phyloP scores from a whole-genome alignment of 2,329 filamentous ascomycete genomes.

The Pezizomycotina sp. region DNA sequence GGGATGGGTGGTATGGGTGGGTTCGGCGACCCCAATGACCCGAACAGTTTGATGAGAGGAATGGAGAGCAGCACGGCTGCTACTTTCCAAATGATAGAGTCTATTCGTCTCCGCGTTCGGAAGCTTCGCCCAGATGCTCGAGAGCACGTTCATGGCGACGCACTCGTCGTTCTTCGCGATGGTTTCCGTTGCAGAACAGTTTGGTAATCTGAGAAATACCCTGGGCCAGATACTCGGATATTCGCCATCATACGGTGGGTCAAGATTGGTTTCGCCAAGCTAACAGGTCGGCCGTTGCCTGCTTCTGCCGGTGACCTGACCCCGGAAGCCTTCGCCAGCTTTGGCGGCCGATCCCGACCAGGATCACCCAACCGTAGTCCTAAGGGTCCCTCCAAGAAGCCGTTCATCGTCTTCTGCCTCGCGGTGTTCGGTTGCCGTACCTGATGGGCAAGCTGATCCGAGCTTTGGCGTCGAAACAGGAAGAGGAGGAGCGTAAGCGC shows the following conservation, averaged over 20 bases:
- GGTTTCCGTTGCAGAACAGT: conserved; percentile 95
- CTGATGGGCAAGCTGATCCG: conserved; percentile 93
- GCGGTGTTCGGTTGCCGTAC: conserved; percentile 93
- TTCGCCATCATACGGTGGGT: conserved; percentile 94
- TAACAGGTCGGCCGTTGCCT: conserved; percentile 79
- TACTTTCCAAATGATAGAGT: conserved; percentile 96
- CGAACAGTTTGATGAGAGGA: conserved; percentile 83
- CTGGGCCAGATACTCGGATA: conserved; percentile 88
- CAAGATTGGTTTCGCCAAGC: conserved; percentile 72
- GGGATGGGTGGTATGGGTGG: conserved; percentile 33
- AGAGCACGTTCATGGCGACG: conserved; percentile 99
- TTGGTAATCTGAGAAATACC: conserved; percentile 81
- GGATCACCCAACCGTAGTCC: conserved; percentile 47
- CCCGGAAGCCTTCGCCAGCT: conserved; percentile 76
- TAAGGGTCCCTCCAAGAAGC: conserved; percentile 74
- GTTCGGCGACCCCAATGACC: conserved; percentile 60
- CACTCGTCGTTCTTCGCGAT: conserved; percentile 98
- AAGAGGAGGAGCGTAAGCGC: conserved; percentile 57
- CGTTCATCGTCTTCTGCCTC: conserved; percentile 85
- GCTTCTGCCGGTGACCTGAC: conserved; percentile 76
- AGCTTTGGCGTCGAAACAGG: conserved; percentile 63
- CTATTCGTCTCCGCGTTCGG: conserved; percentile 91
- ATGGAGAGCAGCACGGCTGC: conserved; percentile 91
- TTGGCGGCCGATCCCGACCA: conserved; percentile 34
- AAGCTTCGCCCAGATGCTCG: conserved; percentile 96